phyloP scores from a whole-genome alignment of 2,329 filamentous ascomycete species.

The Lasiodiplodia sp. region DNA sequence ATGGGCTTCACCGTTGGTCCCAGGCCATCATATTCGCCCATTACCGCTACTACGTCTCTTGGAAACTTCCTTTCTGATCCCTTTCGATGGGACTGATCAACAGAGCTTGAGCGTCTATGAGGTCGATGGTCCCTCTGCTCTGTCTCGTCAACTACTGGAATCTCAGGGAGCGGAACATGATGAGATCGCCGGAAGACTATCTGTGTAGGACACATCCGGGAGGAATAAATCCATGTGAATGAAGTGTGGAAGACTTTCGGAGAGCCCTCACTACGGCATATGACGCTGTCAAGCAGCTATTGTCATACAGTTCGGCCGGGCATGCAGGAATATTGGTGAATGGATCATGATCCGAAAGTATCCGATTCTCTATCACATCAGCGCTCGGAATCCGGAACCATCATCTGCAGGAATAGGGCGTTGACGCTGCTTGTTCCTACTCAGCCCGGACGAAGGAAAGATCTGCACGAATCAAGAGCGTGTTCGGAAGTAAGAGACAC shows the following conservation, averaged over 20 bases:
- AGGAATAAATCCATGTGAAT: no score
- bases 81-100: no score
- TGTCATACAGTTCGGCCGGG: neutral
- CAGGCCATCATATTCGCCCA: no score
- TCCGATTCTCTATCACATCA: neutral
- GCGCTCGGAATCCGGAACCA: neutral
- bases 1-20: no score
- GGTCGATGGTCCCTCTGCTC: no score
- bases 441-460: neutral
- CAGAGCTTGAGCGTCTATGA: no score
- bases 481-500: neutral
- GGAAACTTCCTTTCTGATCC: no score
- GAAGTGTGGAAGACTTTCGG: neutral
- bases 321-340: neutral
- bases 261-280: neutral
- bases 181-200: no score
- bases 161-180: no score
- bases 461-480: neutral
- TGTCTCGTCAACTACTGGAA: no score
- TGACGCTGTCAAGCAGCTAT: neutral
- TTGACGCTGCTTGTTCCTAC: neutral
- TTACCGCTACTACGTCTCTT: no score
- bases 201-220: no score
- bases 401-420: neutral
- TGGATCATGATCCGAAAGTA: neutral